A percentile compares a stretch with the other conserved stretches of the same genome.
These are phyloP conservation scores for Hyphopichia wangnamkhiaoensis DNA, from an alignment of 1,139 yeast genomes.

Conservation along the genomic window DNA sequence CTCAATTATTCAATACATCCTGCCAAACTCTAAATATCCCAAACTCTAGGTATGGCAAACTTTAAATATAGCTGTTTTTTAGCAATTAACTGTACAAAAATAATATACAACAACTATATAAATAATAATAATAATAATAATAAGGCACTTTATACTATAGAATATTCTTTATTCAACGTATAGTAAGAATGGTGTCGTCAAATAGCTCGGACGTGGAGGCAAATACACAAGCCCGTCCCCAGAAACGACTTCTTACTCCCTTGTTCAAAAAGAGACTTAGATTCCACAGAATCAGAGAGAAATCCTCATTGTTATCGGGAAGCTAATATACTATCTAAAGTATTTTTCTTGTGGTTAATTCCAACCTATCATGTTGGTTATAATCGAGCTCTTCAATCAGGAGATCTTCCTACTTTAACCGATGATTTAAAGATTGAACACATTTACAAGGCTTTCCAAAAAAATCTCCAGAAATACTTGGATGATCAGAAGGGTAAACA, in stretches of 20 bases:
- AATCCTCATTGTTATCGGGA: slow-evolving; percentile 24
- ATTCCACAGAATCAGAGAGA: slow-evolving; percentile 34
- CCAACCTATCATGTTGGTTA: slow-evolving; percentile 47
- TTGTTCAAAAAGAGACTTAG: slow-evolving; percentile 18
- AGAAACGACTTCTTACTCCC: slow-evolving; percentile 3
- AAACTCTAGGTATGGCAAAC: too few species aligned
- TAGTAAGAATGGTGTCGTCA: too few species aligned
- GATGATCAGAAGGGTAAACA: slow-evolving; percentile 14
- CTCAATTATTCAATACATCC: too few species aligned
- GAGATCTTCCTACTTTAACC: slow-evolving; percentile 37
- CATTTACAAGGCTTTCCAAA: neutral
- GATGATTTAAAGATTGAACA: slow-evolving; percentile 22
- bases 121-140: too few species aligned
- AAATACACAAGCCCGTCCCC: too few species aligned
- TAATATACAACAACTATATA: too few species aligned
- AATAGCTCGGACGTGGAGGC: too few species aligned
- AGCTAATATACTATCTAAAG: slow-evolving; percentile 26
- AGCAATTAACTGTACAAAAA: too few species aligned
- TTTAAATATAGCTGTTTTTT: too few species aligned
- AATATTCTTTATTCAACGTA: too few species aligned
- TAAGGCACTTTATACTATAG: too few species aligned
- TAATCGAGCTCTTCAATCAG: slow-evolving; percentile 40
- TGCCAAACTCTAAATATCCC: too few species aligned
- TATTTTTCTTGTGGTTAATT: slow-evolving; percentile 44
- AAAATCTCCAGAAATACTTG: slow-evolving; percentile 13